Conservation (phyloP, 1,284 basidiomycete species). For the Dichomitus squalens region DNA sequence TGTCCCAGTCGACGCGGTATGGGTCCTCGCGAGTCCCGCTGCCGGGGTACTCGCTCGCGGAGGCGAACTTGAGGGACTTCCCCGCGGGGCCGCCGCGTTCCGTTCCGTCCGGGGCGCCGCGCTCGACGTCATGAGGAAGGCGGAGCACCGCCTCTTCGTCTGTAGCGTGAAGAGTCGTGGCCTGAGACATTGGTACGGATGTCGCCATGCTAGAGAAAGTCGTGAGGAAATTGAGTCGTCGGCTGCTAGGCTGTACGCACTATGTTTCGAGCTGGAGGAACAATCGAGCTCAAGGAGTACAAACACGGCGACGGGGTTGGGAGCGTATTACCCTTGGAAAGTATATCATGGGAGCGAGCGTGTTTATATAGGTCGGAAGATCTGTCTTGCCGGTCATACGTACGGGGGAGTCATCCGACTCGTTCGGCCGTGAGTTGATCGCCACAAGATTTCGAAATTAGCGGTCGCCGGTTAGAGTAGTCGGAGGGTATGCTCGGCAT, state of each 20-base stretch:
- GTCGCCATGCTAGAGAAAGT: background rate
- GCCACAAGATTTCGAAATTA: no score
- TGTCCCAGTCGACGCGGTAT: constrained; percentile 59
- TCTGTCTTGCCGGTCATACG: no score
- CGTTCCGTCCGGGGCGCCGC: no score
- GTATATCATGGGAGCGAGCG: background rate
- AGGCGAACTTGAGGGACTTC: background rate
- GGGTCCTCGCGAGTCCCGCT: constrained; percentile 52
- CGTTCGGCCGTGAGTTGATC: no score
- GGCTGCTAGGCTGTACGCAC: background rate
- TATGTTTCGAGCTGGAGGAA: no score
- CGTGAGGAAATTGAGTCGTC: background rate
- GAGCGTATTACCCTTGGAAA: background rate
- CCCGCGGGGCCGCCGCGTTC: background rate
- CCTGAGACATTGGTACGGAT: constrained; percentile 19
- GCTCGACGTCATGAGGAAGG: background rate
- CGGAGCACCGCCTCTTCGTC: constrained; percentile 10
- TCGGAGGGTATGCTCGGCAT: no score
- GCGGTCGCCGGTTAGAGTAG: no score
- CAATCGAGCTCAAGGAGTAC: background rate
- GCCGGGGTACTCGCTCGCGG: constrained; percentile 35
- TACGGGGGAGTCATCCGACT: no score
- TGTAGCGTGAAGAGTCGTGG: constrained; percentile 18
- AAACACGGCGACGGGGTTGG: background rate
- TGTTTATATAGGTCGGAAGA: no score